Percentiles rank a stretch among this genome's conserved stretches.
These are phyloP conservation scores for Suaeda aralocaspica DNA, from an alignment of 148 eudicot species.

Conservation along the genomic window DNA sequence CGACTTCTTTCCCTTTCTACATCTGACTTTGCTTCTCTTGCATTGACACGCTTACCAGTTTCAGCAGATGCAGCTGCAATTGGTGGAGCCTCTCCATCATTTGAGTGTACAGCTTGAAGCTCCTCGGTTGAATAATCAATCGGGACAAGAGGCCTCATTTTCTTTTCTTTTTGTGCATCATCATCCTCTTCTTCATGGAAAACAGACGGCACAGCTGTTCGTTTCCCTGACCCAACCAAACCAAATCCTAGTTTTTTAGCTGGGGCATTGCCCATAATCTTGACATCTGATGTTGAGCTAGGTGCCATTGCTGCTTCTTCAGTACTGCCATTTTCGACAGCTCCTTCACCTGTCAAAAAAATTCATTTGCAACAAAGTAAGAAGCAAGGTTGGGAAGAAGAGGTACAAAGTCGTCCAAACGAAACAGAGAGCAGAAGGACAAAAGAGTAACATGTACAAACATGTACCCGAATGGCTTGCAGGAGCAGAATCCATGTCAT, in stretches of 20 bases:
- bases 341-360: slow-evolving; percentile 39
- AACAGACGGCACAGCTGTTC: slow-evolving; percentile 81
- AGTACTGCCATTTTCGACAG: slow-evolving; percentile 52
- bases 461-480: slow-evolving; percentile 38
- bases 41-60: slow-evolving; percentile 55
- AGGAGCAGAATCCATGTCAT: slow-evolving; percentile 33
- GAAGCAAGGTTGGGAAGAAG: not conserved
- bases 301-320: slow-evolving; percentile 41
- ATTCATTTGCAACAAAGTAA: not conserved
- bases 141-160: slow-evolving; percentile 96
- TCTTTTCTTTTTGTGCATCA: slow-evolving; percentile 86
- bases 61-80: slow-evolving; percentile 55
- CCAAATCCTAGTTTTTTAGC: slow-evolving; percentile 84
- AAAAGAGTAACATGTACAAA: not conserved
- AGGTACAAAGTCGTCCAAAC: too few species aligned
- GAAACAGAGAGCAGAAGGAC: not conserved
- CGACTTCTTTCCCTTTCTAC: slow-evolving; percentile 64
- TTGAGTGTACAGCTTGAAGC: slow-evolving; percentile 53
- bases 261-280: slow-evolving; percentile 41
- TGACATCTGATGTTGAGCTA: slow-evolving; percentile 40
- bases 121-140: slow-evolving; percentile 94
- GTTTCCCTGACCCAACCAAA: slow-evolving; percentile 78
- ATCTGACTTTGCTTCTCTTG: slow-evolving; percentile 66
- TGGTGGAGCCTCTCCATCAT: slow-evolving; percentile 43
- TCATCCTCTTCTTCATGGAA: slow-evolving; percentile 90